Conservation (phyloP, 371 early-diverging fungal genomes). For the Mucor velutinosus region DNA sequence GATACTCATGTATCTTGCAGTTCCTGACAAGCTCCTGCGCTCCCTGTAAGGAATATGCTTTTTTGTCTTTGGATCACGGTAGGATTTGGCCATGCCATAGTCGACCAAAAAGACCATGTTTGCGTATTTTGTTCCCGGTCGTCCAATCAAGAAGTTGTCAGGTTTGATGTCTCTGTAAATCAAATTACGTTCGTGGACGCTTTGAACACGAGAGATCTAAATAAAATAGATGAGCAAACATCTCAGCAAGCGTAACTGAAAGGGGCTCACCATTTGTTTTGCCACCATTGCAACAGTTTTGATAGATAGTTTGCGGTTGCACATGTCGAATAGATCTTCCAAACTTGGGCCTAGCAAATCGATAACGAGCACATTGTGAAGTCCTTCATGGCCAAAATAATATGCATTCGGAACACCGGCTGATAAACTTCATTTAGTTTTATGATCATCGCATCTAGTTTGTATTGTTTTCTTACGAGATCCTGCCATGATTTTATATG, state of each 20-base stretch:
- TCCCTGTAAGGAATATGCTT: slow-evolving; percentile 90
- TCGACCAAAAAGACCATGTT: slow-evolving; percentile 79
- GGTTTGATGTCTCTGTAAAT: slow-evolving; percentile 99
- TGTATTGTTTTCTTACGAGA: slow-evolving; percentile 38
- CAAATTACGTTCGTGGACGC: slow-evolving; percentile 93
- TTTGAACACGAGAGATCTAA: slow-evolving; percentile 73
- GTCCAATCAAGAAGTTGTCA: slow-evolving; percentile 96
- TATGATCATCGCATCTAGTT: slow-evolving; percentile 47
- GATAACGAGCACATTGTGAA: slow-evolving; percentile 95
- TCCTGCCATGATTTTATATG: slow-evolving; percentile 80
- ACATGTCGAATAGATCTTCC: slow-evolving; percentile 97
- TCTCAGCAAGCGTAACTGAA: background rate
- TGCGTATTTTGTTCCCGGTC: slow-evolving; percentile 63
- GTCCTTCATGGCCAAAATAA: slow-evolving; percentile 96
- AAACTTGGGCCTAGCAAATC: slow-evolving; percentile 98
- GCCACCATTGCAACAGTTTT: slow-evolving; percentile 97
- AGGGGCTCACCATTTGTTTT: slow-evolving; percentile 89
- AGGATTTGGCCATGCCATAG: slow-evolving; percentile 95
- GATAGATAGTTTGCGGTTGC: slow-evolving; percentile 86
- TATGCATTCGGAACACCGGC: slow-evolving; percentile 89
- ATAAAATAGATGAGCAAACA: background rate
- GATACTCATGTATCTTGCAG: slow-evolving; percentile 95
- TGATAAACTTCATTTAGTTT: slow-evolving; percentile 54
- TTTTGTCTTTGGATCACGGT: slow-evolving; percentile 85
- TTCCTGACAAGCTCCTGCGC: slow-evolving; percentile 91